phyloP scores from a whole-genome alignment of 1,284 basidiomycete species.

The Meira miltonrushii region DNA sequence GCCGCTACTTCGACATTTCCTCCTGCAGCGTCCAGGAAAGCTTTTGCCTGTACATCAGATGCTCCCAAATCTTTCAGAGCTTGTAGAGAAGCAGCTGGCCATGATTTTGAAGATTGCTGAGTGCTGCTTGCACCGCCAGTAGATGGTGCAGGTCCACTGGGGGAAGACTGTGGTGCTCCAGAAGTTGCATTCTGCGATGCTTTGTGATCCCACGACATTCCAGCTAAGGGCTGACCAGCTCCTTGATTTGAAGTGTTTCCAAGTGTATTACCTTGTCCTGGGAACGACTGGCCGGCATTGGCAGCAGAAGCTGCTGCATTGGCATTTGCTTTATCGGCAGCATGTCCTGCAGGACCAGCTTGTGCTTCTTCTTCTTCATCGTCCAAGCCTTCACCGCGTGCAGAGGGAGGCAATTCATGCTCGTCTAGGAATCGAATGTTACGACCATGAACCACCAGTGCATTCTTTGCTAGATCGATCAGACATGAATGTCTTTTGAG shows the following conservation, averaged over 20 bases:
- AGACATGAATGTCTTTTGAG: conserved; percentile 92
- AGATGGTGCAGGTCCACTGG: conserved; percentile 20
- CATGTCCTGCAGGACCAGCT: conserved; percentile 8
- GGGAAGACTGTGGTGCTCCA: conserved; percentile 20
- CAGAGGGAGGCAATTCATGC: conserved; percentile 66
- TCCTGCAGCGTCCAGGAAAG: conserved; percentile 68
- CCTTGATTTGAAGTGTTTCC: conserved; percentile 57
- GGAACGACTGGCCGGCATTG: conserved; percentile 13
- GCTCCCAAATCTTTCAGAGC: conserved; percentile 64
- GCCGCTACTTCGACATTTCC: conserved; percentile 86
- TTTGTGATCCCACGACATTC: conserved; percentile 10
- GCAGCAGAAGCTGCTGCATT: conserved; percentile 24
- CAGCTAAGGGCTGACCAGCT: conserved; percentile 17
- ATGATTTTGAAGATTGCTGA: conserved; percentile 33
- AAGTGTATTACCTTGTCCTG: not conserved
- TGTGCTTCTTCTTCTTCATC: conserved; percentile 37
- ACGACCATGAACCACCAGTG: conserved; percentile 77
- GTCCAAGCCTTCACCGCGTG: conserved; percentile 26
- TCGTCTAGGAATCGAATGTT: conserved; percentile 84
- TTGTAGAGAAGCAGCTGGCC: conserved; percentile 38
- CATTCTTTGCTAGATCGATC: conserved; percentile 84
- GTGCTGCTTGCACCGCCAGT: conserved; percentile 10
- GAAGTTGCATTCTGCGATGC: conserved; percentile 6
- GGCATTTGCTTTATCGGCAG: conserved; percentile 24
- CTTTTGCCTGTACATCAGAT: conserved; percentile 68